Conservation (phyloP, 2,329 filamentous ascomycete species). For the Aschersonia sp. region DNA sequence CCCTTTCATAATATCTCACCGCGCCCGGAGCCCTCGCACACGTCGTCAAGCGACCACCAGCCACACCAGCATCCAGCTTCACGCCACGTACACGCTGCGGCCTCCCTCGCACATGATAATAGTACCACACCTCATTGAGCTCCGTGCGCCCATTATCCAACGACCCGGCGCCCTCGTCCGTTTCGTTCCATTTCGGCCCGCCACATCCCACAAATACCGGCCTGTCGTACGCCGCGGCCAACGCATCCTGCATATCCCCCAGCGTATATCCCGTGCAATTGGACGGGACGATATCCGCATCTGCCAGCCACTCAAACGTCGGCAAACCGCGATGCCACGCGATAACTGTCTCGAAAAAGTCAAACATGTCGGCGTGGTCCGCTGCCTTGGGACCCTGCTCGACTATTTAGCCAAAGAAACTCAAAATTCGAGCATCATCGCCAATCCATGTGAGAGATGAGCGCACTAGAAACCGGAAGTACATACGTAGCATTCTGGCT, state of each 20-base stretch:
- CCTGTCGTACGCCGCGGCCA: constrained; percentile 35
- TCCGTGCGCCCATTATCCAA: constrained; percentile 41
- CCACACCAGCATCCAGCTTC: constrained; percentile 26
- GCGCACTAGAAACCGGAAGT: not conserved
- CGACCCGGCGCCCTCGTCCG: constrained; percentile 37
- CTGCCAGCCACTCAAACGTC: constrained; percentile 45
- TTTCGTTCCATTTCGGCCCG: constrained; percentile 46
- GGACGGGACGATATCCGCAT: constrained; percentile 37
- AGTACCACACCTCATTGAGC: constrained; percentile 53
- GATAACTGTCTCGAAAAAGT: constrained; percentile 48
- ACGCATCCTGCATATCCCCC: constrained; percentile 31
- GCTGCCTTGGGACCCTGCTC: constrained; percentile 34
- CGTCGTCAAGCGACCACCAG: constrained; percentile 33
- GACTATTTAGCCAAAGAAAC: no score
- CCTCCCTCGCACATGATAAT: constrained; percentile 42
- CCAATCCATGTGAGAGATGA: no score
- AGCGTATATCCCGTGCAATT: constrained; percentile 44
- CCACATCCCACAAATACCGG: constrained; percentile 47
- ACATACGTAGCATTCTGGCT: constrained; percentile 42
- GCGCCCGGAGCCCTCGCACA: constrained; percentile 40
- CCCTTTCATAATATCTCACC: constrained; percentile 39
- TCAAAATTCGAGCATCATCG: no score
- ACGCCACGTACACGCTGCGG: constrained; percentile 36
- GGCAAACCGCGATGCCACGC: constrained; percentile 42
- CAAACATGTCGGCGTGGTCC: constrained; percentile 43